These are phyloP conservation scores for Ceratocystis albifundus DNA, from an alignment of 2,329 filamentous ascomycete genomes.

Conservation along the genomic window DNA sequence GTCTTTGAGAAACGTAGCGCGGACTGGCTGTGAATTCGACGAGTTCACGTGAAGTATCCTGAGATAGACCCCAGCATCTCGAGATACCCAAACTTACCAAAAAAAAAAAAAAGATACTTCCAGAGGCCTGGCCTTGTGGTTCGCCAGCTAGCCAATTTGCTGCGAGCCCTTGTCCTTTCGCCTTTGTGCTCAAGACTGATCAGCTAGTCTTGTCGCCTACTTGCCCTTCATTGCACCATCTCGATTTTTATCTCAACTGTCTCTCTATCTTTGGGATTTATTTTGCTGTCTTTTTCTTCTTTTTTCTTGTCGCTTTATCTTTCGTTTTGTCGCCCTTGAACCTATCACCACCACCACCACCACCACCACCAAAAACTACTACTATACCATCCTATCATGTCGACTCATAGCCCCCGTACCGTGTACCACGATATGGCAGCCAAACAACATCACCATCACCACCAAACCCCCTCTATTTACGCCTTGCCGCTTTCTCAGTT, in stretches of 20 bases:
- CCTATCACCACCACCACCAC: background rate
- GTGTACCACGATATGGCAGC: constrained; percentile 17
- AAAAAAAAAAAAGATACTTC: background rate
- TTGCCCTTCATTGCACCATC: background rate
- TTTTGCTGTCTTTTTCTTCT: background rate
- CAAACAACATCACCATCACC: constrained; percentile 11
- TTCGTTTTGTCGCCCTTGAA: background rate
- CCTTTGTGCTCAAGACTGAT: constrained; percentile 3
- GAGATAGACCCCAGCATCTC: constrained; percentile 8
- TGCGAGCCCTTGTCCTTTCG: background rate
- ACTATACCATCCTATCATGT: background rate
- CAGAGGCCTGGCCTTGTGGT: background rate
- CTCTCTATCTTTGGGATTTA: background rate
- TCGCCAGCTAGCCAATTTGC: background rate
- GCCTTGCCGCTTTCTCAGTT: background rate
- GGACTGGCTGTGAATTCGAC: constrained; percentile 24
- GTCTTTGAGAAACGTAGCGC: constrained; percentile 23
- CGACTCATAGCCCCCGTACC: constrained; percentile 13
- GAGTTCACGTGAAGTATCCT: constrained; percentile 23
- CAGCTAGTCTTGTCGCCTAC: constrained; percentile 8
- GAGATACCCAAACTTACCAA: constrained; percentile 2
- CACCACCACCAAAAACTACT: background rate
- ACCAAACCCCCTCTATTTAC: constrained; percentile 7
- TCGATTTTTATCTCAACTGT: background rate
- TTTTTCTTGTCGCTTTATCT: constrained; percentile 7